A percentile compares a stretch with the other conserved stretches of the same genome.
Evolutionary conservation across 1,284 basidiomycete species (phyloP).

Genomic region (Trichosporon faecale): DNA sequence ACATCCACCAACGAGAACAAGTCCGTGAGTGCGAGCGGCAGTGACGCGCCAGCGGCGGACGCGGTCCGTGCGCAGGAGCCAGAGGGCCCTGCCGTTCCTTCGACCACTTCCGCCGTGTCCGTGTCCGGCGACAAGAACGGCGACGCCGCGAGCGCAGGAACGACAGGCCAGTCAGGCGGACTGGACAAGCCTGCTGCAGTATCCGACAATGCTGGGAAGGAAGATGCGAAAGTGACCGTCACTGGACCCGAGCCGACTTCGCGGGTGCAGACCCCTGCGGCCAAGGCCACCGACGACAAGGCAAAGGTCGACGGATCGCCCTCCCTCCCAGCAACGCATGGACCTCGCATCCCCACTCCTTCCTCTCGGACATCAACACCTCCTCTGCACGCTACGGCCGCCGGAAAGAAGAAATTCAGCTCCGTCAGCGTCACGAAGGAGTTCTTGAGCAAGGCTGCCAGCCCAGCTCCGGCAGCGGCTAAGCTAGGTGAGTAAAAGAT

Average conservation of each 20-base stretch:
- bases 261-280: neutral
- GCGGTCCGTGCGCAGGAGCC: neutral
- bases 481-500: constrained; percentile 17
- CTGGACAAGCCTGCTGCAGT: neutral
- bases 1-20: constrained; percentile 5
- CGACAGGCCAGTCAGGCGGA: neutral
- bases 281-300: constrained; percentile 8
- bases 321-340: constrained; percentile 16
- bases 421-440: constrained; percentile 89
- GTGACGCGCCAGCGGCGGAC: constrained; percentile 6
- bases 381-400: constrained; percentile 37
- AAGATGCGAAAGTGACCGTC: neutral
- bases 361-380: constrained; percentile 46
- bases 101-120: neutral
- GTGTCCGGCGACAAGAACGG: neutral
- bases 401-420: constrained; percentile 77
- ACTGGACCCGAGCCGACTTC: neutral
- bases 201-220: neutral
- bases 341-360: constrained; percentile 35
- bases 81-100: neutral
- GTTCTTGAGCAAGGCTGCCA: constrained; percentile 76
- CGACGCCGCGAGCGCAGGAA: neutral
- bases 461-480: constrained; percentile 34
- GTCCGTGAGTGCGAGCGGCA: constrained; percentile 11
- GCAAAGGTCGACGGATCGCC: neutral